These are phyloP conservation scores for Acephala macrosclerotiorum DNA, from an alignment of 2,329 filamentous ascomycete species.

Conservation along the genomic window DNA sequence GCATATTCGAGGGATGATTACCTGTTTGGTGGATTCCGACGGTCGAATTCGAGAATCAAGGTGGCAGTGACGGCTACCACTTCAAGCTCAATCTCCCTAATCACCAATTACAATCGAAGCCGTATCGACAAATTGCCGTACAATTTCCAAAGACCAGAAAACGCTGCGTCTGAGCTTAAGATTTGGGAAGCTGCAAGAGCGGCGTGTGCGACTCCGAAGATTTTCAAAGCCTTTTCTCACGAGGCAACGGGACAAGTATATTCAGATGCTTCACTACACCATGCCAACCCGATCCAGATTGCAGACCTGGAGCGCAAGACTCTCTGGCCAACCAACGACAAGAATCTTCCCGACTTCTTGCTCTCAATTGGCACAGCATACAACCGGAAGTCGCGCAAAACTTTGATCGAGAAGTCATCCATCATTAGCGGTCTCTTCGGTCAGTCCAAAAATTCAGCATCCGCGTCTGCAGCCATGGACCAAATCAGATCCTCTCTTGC, in stretches of 20 bases:
- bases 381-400: constrained; percentile 1
- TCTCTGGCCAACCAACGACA: background rate
- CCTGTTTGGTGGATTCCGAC: constrained; percentile 1
- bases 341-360: constrained; percentile 5
- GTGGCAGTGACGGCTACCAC: constrained; percentile 3
- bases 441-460: background rate
- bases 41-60: background rate
- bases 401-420: constrained; percentile 3
- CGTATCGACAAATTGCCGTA: constrained; percentile 1
- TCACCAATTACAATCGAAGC: constrained; percentile 10
- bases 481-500: background rate
- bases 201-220: constrained; percentile 2
- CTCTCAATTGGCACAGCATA: constrained; percentile 5
- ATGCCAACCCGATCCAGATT: constrained; percentile 6
- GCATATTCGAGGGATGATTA: background rate
- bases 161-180: background rate
- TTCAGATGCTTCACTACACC: constrained; percentile 1
- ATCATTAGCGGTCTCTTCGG: constrained; percentile 1
- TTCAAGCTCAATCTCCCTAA: background rate
- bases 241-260: constrained; percentile 8
- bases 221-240: background rate
- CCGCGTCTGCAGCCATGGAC: background rate
- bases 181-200: constrained; percentile 9
- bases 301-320: constrained; percentile 4
- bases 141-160: constrained; percentile 8